Percentiles rank a stretch among this genome's conserved stretches.
phyloP scores from a whole-genome alignment of 2,329 filamentous ascomycete species.

The Emmonsia crescens region DNA sequence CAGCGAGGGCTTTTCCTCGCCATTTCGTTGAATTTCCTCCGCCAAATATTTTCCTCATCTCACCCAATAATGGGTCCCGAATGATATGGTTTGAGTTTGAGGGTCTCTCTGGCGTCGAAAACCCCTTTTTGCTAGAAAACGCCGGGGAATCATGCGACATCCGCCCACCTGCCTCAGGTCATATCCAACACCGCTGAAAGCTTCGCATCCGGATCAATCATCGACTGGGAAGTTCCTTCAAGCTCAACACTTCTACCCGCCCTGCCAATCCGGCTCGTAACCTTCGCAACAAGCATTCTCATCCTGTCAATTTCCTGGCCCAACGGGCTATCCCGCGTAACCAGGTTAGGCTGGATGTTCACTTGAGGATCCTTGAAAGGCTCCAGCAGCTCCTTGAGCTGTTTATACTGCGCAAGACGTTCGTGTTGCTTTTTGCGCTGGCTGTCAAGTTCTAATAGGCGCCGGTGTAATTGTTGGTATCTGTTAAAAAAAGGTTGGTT shows the following conservation, averaged over 20 bases:
- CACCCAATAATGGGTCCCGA: neutral
- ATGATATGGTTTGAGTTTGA: neutral
- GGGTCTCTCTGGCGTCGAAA: neutral
- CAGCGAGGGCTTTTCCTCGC: neutral
- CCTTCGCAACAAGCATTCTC: constrained; percentile 36
- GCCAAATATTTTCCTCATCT: neutral
- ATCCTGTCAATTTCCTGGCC: constrained; percentile 40
- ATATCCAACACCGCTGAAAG: constrained; percentile 26
- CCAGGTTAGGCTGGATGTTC: constrained; percentile 45
- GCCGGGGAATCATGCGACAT: neutral
- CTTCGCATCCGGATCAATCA: constrained; percentile 1
- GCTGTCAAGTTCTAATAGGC: constrained; percentile 36
- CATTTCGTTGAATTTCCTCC: neutral
- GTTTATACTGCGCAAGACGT: constrained; percentile 38
- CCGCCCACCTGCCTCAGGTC: constrained; percentile 17
- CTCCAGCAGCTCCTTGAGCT: constrained; percentile 36
- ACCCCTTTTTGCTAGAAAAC: neutral
- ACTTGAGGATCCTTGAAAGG: constrained; percentile 40
- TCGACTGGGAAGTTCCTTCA: neutral
- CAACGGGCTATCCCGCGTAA: constrained; percentile 42
- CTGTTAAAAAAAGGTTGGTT: constrained; percentile 8
- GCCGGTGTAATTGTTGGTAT: constrained; percentile 32
- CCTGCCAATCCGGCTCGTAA: constrained; percentile 26
- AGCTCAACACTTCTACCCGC: constrained; percentile 11
- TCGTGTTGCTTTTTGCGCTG: constrained; percentile 36